phyloP scores from a whole-genome alignment of 140 eudicot genomes.

The Anethum foeniculum region DNA sequence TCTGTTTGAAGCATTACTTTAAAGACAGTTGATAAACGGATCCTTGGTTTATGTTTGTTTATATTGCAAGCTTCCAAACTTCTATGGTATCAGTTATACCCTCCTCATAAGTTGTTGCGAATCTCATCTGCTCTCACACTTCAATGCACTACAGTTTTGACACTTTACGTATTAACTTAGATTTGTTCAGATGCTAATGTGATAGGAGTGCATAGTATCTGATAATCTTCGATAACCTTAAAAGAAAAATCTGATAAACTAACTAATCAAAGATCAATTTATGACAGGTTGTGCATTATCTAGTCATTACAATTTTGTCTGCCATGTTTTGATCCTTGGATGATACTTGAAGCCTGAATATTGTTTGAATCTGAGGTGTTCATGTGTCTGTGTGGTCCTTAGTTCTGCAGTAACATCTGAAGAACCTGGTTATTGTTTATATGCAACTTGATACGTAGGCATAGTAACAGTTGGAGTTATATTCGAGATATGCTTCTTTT shows the following conservation, averaged over 20 bases:
- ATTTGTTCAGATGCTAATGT: not conserved
- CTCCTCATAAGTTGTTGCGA: not conserved
- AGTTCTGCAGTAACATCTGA: not conserved
- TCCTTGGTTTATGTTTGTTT: not conserved
- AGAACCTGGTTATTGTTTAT: not conserved
- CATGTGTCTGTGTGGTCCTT: not conserved
- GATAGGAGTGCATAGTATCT: not conserved
- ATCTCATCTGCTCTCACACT: not conserved
- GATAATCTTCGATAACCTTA: not conserved
- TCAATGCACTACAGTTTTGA: not conserved
- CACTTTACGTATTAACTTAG: not conserved
- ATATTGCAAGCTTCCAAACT: conserved; percentile 1
- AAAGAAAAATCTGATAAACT: not conserved
- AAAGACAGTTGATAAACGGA: not conserved
- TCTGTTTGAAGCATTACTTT: conserved; percentile 3
- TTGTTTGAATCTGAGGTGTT: not conserved
- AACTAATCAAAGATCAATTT: not conserved
- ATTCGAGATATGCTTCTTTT: not conserved
- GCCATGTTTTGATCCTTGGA: not conserved
- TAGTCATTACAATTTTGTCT: not conserved
- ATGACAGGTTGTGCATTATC: not conserved
- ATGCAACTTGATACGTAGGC: not conserved
- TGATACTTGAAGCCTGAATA: not conserved
- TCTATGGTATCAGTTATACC: not conserved
- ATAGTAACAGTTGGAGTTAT: not conserved